Base-by-base conservation (phyloP, 179 eudicot species). In the Beta lomatogona region DNA sequence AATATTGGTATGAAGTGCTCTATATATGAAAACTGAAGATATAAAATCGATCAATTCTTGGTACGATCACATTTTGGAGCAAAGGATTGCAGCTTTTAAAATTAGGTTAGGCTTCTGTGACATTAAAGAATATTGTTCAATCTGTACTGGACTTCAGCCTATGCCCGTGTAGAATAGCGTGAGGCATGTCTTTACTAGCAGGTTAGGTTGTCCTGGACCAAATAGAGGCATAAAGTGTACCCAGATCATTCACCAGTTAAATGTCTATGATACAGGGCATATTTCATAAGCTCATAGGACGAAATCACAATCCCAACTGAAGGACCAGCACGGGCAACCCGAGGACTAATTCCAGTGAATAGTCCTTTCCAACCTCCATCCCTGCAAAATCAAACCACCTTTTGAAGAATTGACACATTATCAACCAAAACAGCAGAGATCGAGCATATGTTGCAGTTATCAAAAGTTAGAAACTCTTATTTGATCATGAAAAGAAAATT, bases 241-340 rank as follows among this genome's bases (percentile, higher is more conserved):
- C 75, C 45, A 41, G 52, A 28, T 55, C 41, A 58, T 63, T 82
- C 78, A 72, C 83, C 72, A 5, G 25, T 63, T 22, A 79, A 21
- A 19, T 79, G 89, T 70, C 90, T 88, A 11, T 80, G 75, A 48
- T 87, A 83, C 53, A 93, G 73, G 59, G 83, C 85, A 77, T 88
- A 90, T 79, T 95, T 95, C 79, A 93, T 97, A 16, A 92, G 90
- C 84, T 93, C 98, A 70, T 95, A 95, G 55, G 91, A 91, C 10
- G 98, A 90, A 80, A 95, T 92, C 21, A 95, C 97, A 66, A 95
- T 95, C 48, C 94, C 98, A 63, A 91, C 94, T 1, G 98, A 95
- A 22, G 98, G 98, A 41, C 98, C 98, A 15, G 98, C 97, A 64
- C 98, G 95, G 61, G 87, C 95, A 75, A 95, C 94, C 41, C 98